Evolutionary conservation across 164 flowering plant species (phyloP).

Genomic region (Magnolia officinalis): DNA sequence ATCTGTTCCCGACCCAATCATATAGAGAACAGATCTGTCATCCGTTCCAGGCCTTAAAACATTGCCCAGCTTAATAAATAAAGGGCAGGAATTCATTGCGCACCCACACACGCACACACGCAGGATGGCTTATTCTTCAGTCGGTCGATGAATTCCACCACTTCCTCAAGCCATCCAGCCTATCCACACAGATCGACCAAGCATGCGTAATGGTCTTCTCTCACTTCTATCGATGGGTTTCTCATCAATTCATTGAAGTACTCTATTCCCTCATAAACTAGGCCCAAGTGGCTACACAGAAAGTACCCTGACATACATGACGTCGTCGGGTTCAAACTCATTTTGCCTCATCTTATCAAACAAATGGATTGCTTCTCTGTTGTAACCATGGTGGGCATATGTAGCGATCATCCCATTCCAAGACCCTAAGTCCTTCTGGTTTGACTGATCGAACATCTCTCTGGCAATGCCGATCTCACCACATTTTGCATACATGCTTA

Average conservation of each 20-base stretch:
- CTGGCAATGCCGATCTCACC: slow-evolving; percentile 15
- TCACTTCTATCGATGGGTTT: neutral
- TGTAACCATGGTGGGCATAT: slow-evolving; percentile 16
- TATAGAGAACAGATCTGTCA: too few species aligned
- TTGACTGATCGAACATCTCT: slow-evolving; percentile 14
- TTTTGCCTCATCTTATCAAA: slow-evolving; percentile 8
- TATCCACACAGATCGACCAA: slow-evolving; percentile 17
- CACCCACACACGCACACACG: neutral
- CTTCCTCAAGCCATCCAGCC: slow-evolving; percentile 18
- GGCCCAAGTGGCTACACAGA: slow-evolving; percentile 14
- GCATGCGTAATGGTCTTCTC: slow-evolving; percentile 21
- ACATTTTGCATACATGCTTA: slow-evolving; percentile 19
- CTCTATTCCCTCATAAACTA: slow-evolving; percentile 12
- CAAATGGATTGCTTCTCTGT: slow-evolving; percentile 7
- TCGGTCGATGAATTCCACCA: slow-evolving; percentile 7
- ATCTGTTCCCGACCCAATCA: too few species aligned
- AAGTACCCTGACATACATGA: slow-evolving; percentile 15
- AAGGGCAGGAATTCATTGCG: too few species aligned
- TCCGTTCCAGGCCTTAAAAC: too few species aligned
- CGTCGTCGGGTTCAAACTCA: slow-evolving; percentile 17
- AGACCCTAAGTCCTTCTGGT: slow-evolving; percentile 15
- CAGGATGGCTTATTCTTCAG: slow-evolving; percentile 7
- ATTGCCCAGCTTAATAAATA: too few species aligned
- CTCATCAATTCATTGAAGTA: slow-evolving; percentile 7
- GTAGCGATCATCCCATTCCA: slow-evolving; percentile 20